phyloP scores from a whole-genome alignment of 371 early-diverging fungal species.

The Mucor sp. region DNA sequence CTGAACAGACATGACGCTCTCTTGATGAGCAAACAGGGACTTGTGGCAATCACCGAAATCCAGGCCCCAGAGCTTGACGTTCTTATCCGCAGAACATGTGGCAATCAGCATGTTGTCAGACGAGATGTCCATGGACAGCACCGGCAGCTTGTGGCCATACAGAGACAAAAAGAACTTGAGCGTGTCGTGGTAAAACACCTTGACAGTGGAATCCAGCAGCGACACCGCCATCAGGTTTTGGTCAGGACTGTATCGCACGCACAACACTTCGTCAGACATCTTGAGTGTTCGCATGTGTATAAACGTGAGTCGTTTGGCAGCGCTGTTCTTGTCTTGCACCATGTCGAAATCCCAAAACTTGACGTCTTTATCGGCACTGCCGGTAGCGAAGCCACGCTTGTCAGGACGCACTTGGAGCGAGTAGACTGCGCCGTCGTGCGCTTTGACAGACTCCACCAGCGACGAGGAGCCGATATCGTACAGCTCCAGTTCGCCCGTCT shows the following conservation, averaged over 20 bases:
- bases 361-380: slow-evolving; percentile 92
- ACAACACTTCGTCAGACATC: slow-evolving; percentile 92
- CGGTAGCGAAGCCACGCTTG: slow-evolving; percentile 86
- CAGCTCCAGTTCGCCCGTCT: slow-evolving; percentile 84
- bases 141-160: slow-evolving; percentile 96
- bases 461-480: slow-evolving; percentile 85
- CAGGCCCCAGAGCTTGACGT: slow-evolving; percentile 96
- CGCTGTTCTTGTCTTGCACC: slow-evolving; percentile 35
- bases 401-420: slow-evolving; percentile 88
- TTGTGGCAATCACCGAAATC: slow-evolving; percentile 99
- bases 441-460: slow-evolving; percentile 81
- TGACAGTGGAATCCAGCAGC: slow-evolving; percentile 92
- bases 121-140: slow-evolving; percentile 94
- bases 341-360: slow-evolving; percentile 95
- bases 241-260: slow-evolving; percentile 84
- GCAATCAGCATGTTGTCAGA: slow-evolving; percentile 88
- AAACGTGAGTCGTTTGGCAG: slow-evolving; percentile 68
- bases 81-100: slow-evolving; percentile 94
- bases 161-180: slow-evolving; percentile 95
- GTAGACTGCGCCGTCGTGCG: slow-evolving; percentile 90
- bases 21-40: slow-evolving; percentile 92
- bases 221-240: slow-evolving; percentile 88
- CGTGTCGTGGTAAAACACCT: slow-evolving; percentile 93
- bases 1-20: slow-evolving; percentile 82
- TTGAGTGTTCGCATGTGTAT: slow-evolving; percentile 88